Conservation (phyloP, 1,139 yeast species). For the Scheffersomyces insectosa region DNA sequence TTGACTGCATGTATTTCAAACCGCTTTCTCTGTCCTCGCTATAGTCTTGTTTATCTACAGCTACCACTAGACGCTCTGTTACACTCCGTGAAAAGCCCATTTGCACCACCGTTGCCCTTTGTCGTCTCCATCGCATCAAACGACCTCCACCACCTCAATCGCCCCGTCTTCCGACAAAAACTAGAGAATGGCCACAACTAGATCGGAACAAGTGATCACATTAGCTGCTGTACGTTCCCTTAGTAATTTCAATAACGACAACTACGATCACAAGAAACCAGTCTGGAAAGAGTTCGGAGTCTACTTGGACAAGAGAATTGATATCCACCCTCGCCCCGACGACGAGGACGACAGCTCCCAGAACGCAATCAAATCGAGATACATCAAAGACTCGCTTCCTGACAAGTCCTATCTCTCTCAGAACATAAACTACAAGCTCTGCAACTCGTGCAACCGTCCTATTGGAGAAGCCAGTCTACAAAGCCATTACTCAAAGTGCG, state of each 20-base stretch:
- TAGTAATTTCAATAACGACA: constrained; percentile 11
- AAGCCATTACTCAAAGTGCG: constrained; percentile 50
- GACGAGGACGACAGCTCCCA: constrained; percentile 13
- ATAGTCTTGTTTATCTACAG: too few relatives aligned
- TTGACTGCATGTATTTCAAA: too few relatives aligned
- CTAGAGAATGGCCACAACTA: constrained; percentile 26
- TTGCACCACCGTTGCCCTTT: too few relatives aligned
- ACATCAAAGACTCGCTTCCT: constrained; percentile 24
- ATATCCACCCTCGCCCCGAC: constrained; percentile 21
- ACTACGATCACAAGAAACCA: constrained; percentile 14
- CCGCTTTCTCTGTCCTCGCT: too few relatives aligned
- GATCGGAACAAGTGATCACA: constrained; percentile 33
- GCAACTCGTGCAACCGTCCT: constrained; percentile 68
- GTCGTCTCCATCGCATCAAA: too few relatives aligned
- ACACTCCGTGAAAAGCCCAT: too few relatives aligned
- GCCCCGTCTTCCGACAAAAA: neutral
- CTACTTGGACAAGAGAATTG: constrained; percentile 51
- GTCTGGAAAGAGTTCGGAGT: constrained; percentile 66
- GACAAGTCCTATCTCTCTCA: constrained; percentile 43
- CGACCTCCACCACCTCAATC: neutral
- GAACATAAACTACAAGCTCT: constrained; percentile 57
- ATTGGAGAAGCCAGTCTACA: constrained; percentile 49
- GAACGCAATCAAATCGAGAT: constrained; percentile 14
- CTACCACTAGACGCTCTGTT: too few relatives aligned
- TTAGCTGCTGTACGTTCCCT: constrained; percentile 28